phyloP scores from a whole-genome alignment of 2,329 filamentous ascomycete species.

The Blastomyces gilchristii region DNA sequence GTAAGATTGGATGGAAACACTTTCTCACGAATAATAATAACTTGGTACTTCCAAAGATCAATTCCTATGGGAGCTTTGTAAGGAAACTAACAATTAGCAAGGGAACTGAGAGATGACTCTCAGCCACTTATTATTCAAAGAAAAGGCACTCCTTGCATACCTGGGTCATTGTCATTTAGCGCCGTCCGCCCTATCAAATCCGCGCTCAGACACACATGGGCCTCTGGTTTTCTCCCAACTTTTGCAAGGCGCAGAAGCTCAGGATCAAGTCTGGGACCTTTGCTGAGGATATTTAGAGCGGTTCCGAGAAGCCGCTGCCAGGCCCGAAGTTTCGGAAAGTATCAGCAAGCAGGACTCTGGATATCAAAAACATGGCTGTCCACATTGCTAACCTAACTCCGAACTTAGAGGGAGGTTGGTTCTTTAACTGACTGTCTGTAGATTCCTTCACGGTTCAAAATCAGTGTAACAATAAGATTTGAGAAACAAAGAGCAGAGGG shows the following conservation, averaged over 20 bases:
- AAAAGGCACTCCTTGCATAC: not conserved
- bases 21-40: too few species aligned
- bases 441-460: too few species aligned
- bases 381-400: too few species aligned
- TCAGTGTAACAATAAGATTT: too few species aligned
- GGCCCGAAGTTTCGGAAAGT: too few species aligned
- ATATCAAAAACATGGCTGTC: not conserved
- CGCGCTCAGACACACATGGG: not conserved
- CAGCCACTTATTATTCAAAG: not conserved
- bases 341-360: not conserved
- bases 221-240: not conserved
- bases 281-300: not conserved
- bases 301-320: too few species aligned
- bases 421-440: not conserved
- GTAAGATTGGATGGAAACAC: too few species aligned
- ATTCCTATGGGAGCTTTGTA: too few species aligned
- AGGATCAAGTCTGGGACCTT: not conserved
- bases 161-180: not conserved
- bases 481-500: too few species aligned
- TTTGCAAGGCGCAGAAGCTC: not conserved
- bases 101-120: not conserved
- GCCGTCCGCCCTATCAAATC: not conserved
- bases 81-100: not conserved
- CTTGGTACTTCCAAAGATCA: too few species aligned
- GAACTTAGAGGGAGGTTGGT: not conserved